Evolutionary conservation across 2,329 filamentous ascomycete genomes (phyloP).

Genomic region (Epichloe scottii): DNA sequence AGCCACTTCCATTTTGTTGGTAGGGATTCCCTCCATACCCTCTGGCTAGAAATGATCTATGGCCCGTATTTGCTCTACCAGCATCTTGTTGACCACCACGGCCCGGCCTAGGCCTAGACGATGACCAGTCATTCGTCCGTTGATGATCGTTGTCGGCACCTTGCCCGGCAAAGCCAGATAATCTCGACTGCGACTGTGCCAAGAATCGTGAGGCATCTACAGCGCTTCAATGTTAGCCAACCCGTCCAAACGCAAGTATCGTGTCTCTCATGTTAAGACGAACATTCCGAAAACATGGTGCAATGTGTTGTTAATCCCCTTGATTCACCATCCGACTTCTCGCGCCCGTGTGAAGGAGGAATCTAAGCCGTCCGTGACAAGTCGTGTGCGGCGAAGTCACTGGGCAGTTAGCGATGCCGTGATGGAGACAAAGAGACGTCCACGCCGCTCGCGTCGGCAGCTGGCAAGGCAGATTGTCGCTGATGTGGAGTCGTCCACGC

Average conservation of each 20-base stretch:
- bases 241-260: not conserved
- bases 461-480: not conserved
- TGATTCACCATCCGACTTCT: slow-evolving; percentile 21
- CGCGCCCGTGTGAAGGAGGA: slow-evolving; percentile 11
- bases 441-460: not conserved
- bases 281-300: slow-evolving; percentile 65
- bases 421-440: not conserved
- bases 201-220: slow-evolving; percentile 93
- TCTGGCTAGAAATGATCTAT: slow-evolving; percentile 32
- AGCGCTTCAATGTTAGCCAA: not conserved
- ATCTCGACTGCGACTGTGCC: slow-evolving; percentile 85
- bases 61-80: slow-evolving; percentile 17
- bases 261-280: slow-evolving; percentile 24
- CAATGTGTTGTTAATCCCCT: slow-evolving; percentile 7
- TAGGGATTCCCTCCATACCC: slow-evolving; percentile 61
- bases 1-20: slow-evolving; percentile 58
- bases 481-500: not conserved
- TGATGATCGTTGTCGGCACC: slow-evolving; percentile 30
- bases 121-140: slow-evolving; percentile 20
- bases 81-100: slow-evolving; percentile 21
- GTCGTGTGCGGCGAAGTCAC: not conserved
- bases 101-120: slow-evolving; percentile 22
- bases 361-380: not conserved
- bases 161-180: slow-evolving; percentile 56
- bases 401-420: not conserved